Evolutionary conservation across 2,329 filamentous ascomycete species (phyloP), one percentile per base, ranked within the genome.

Genomic region (Fusarium continuum): DNA sequence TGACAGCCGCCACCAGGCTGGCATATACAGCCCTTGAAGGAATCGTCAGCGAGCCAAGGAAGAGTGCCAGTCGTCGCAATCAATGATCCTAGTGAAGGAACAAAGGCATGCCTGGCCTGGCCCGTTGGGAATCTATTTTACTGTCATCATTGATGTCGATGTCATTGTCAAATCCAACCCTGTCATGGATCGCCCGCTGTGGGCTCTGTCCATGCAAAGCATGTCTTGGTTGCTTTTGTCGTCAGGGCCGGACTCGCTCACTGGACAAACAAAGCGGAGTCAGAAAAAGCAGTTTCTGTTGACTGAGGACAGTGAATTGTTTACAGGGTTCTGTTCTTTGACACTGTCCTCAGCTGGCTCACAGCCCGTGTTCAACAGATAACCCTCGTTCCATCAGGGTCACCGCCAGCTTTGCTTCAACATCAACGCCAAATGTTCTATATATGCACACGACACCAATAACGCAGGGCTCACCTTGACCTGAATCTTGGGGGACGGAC

Each of bases 401-500:
- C 20, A 41, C 56, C 56, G 56, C 32, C 47, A 55, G 38, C 31
- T 40, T 34, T 46, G 29, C 39, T 23, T 44, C 22, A 35, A 34
- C 34, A 50, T 52, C 39, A 47, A 52, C 32, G 43, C 35, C 29
- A 23, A 8, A 25, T 38, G 14, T 35, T 43, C 46, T 23, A 34
- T 43, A 31, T 6, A 35, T 34, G 22, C 53, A 59, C 32, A 35
- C 5, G 22, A 49, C 36, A 36, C 45, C 35, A 43, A 32, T 22
- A 32, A 36, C 17, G 32, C 23, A 28, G 16, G 45, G 55, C n/a
- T 44, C 55, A 34, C 36, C 53, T 47, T 53, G 32, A 65, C 56
- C 61, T 68, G 64, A 65, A 68, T 68, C 61, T 63, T 56, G 61
- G 61, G 64, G 55, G 57, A 55, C 67, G 56, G 67, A 57, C 64